These are phyloP conservation scores for Russula olivacea DNA, from an alignment of 768 basidiomycete species.

Conservation along the genomic window DNA sequence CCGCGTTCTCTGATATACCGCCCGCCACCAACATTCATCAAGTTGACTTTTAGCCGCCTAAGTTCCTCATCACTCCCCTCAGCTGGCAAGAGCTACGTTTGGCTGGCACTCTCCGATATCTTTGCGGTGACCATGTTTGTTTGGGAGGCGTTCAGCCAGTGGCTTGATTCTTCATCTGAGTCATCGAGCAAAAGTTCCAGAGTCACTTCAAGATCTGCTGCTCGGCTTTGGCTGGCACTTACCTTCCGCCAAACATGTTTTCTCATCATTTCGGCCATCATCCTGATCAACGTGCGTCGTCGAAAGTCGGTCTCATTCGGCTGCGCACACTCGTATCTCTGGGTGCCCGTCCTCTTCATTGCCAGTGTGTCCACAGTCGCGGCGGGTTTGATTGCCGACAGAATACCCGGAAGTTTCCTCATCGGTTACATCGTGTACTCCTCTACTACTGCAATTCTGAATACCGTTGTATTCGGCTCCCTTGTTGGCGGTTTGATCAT, in stretches of 20 bases:
- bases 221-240: slow-evolving; percentile 62
- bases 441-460: slow-evolving; percentile 45
- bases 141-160: slow-evolving; percentile 59
- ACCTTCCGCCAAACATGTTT: slow-evolving; percentile 66
- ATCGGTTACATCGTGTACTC: slow-evolving; percentile 57
- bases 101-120: slow-evolving; percentile 65
- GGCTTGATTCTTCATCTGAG: slow-evolving; percentile 34
- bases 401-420: slow-evolving; percentile 50
- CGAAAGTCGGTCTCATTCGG: slow-evolving; percentile 67
- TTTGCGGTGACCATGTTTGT: slow-evolving; percentile 55
- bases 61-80: slow-evolving; percentile 60
- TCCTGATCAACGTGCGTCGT: slow-evolving; percentile 64
- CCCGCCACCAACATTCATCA: neutral
- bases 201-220: slow-evolving; percentile 47
- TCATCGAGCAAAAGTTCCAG: slow-evolving; percentile 35
- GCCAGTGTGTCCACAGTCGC: slow-evolving; percentile 51
- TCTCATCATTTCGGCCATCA: slow-evolving; percentile 52
- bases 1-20: neutral
- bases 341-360: slow-evolving; percentile 56
- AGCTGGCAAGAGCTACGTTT: slow-evolving; percentile 66
- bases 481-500: slow-evolving; percentile 56
- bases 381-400: slow-evolving; percentile 51
- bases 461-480: slow-evolving; percentile 49
- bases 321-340: slow-evolving; percentile 65
- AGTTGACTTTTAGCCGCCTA: slow-evolving; percentile 75